Percentiles rank a stretch among this genome's conserved stretches.
Evolutionary conservation across 257 asterid species (phyloP).

Genomic region (Primulina huaijiensis): DNA sequence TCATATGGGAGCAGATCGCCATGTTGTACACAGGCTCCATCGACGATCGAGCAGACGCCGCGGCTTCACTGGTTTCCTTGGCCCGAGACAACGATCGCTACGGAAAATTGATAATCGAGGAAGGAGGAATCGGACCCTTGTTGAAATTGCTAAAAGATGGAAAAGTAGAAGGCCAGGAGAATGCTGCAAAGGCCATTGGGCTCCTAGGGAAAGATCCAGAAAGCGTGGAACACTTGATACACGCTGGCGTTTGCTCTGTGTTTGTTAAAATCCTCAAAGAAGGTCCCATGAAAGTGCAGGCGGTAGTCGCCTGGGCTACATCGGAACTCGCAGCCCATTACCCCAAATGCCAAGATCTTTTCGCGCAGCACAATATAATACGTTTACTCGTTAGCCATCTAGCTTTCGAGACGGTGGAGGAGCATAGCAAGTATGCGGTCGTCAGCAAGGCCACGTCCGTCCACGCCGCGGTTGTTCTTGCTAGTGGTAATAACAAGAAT

Average conservation of each 20-base stretch:
- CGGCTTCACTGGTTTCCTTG: constrained; percentile 59
- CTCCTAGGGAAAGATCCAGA: constrained; percentile 64
- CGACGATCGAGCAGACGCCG: constrained; percentile 63
- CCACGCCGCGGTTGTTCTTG: constrained; percentile 69
- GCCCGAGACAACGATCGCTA: constrained; percentile 63
- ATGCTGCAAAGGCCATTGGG: constrained; percentile 64
- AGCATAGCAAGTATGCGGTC: constrained; percentile 62
- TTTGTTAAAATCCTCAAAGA: constrained; percentile 63
- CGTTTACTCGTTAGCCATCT: constrained; percentile 59
- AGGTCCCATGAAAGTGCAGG: constrained; percentile 68
- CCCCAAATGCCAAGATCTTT: constrained; percentile 62
- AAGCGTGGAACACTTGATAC: constrained; percentile 63
- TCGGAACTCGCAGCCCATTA: constrained; percentile 56
- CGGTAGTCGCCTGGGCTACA: constrained; percentile 71
- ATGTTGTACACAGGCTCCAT: constrained; percentile 48
- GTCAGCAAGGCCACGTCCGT: constrained; percentile 64
- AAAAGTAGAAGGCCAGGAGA: constrained; percentile 60
- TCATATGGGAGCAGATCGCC: constrained; percentile 85
- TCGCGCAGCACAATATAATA: constrained; percentile 57
- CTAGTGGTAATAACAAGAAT: constrained; percentile 31
- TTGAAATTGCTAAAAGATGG: constrained; percentile 63
- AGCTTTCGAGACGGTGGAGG: constrained; percentile 65
- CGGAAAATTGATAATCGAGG: constrained; percentile 68
- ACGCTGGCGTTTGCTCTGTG: constrained; percentile 58
- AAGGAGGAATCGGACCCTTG: constrained; percentile 70